Percentiles rank a stretch among this genome's conserved stretches.
Conservation (phyloP, 371 early-diverging fungal genomes). For the Mucor lusitanicus region DNA sequence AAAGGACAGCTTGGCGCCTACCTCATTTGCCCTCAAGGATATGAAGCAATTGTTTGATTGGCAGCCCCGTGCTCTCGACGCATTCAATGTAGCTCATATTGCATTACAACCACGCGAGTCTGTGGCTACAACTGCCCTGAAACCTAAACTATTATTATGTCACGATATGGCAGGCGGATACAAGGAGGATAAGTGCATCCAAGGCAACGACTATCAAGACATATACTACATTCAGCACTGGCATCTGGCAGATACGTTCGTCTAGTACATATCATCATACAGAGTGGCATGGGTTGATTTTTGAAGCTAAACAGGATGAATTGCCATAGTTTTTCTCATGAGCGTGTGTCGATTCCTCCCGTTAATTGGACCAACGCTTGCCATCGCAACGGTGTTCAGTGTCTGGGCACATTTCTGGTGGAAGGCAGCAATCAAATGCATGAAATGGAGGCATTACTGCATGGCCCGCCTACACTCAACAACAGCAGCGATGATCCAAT, state of each 20-base stretch:
- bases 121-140: not conserved
- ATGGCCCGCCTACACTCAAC: conserved; percentile 23
- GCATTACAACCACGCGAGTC: conserved; percentile 7
- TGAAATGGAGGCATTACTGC: conserved; percentile 49
- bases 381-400: conserved; percentile 61
- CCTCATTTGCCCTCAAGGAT: conserved; percentile 5
- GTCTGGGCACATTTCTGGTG: conserved; percentile 56
- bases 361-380: conserved; percentile 64
- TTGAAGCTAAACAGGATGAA: not conserved
- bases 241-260: conserved; percentile 63
- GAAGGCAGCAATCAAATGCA: conserved; percentile 43
- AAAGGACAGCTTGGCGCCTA: conserved; percentile 3
- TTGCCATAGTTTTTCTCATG: conserved; percentile 53
- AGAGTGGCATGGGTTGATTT: not conserved
- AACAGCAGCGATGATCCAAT: conserved; percentile 6
- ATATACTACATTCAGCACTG: conserved; percentile 56
- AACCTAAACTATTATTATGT: conserved; percentile 11
- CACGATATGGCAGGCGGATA: conserved; percentile 75
- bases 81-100: conserved; percentile 13
- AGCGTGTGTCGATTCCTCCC: conserved; percentile 63
- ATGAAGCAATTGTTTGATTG: conserved; percentile 14
- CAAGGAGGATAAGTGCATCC: conserved; percentile 50
- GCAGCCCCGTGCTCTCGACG: not conserved
- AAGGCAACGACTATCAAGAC: conserved; percentile 48
- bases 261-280: conserved; percentile 39